Evolutionary conservation across 163 green algal species (phyloP).

Genomic region (Scenedesmus sp.): DNA sequence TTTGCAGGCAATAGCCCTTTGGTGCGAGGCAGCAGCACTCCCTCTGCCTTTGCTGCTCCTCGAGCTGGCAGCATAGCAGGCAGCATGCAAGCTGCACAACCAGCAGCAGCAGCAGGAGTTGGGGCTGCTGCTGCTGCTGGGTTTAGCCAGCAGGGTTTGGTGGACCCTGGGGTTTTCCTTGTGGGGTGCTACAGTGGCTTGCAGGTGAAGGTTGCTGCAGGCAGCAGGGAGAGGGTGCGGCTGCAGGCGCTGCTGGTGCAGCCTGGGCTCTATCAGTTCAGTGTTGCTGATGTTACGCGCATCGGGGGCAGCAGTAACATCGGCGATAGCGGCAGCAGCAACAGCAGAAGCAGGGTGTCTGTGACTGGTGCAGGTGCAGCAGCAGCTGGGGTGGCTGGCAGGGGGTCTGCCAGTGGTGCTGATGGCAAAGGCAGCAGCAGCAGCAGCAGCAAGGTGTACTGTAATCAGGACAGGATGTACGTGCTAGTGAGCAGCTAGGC

Average conservation of each 20-base stretch:
- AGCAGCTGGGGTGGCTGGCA: not conserved
- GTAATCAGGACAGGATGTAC: conserved; percentile 36
- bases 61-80: not conserved
- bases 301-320: not conserved
- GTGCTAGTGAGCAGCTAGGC: conserved; percentile 24
- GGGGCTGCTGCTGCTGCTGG: not conserved
- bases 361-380: not conserved
- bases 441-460: not conserved
- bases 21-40: not conserved
- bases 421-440: not conserved
- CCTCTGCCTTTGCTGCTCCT: not conserved
- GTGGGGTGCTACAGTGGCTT: conserved; percentile 42
- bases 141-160: not conserved
- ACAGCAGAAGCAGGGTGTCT: not conserved
- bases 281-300: conserved; percentile 45
- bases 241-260: conserved; percentile 46
- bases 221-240: conserved; percentile 8
- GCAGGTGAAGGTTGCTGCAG: conserved; percentile 43
- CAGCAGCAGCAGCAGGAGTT: not conserved
- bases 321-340: not conserved
- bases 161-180: conserved; percentile 54
- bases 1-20: not conserved
- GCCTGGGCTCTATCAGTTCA: conserved; percentile 61
- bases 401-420: not conserved
- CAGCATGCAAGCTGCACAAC: not conserved